These are phyloP conservation scores for Puccinia horiana DNA, from an alignment of 1,284 basidiomycete genomes.

Conservation along the genomic window DNA sequence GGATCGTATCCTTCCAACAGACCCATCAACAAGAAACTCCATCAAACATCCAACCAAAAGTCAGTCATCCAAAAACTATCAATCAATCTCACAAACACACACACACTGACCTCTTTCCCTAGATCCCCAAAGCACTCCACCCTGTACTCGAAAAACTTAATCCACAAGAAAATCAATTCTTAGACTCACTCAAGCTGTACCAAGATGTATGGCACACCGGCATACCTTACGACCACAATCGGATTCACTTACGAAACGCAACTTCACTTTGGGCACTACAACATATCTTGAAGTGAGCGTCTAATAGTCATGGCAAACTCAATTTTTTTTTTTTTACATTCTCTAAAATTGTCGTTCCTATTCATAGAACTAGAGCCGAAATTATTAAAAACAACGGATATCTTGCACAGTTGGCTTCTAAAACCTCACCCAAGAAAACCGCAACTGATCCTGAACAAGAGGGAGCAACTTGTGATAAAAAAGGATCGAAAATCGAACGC, in stretches of 20 bases:
- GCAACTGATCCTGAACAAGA: neutral
- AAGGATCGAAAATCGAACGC: neutral
- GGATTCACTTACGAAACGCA: neutral
- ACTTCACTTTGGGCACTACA: constrained; percentile 23
- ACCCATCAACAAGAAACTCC: neutral
- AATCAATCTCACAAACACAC: neutral
- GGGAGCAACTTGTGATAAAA: neutral
- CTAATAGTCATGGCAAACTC: neutral
- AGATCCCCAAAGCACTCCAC: constrained; percentile 4
- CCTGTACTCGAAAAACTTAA: constrained; percentile 4
- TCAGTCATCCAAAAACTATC: neutral
- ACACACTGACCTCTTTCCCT: neutral
- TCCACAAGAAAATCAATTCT: neutral
- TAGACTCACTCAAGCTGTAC: constrained; percentile 5
- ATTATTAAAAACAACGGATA: constrained; percentile 94
- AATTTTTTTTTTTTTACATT: constrained; percentile 50
- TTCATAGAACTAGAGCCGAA: constrained; percentile 76
- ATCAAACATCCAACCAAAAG: neutral
- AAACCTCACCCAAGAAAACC: constrained; percentile 59
- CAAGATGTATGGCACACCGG: constrained; percentile 19
- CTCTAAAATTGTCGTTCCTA: constrained; percentile 53
- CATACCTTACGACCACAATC: constrained; percentile 31
- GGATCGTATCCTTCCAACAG: neutral
- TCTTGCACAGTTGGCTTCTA: constrained; percentile 69
- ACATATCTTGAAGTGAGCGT: constrained; percentile 49